Evolutionary conservation across 176 grass and related monocot species (phyloP), one percentile per base, ranked within the genome.

Genomic region (Tillandsia leiboldiana): DNA sequence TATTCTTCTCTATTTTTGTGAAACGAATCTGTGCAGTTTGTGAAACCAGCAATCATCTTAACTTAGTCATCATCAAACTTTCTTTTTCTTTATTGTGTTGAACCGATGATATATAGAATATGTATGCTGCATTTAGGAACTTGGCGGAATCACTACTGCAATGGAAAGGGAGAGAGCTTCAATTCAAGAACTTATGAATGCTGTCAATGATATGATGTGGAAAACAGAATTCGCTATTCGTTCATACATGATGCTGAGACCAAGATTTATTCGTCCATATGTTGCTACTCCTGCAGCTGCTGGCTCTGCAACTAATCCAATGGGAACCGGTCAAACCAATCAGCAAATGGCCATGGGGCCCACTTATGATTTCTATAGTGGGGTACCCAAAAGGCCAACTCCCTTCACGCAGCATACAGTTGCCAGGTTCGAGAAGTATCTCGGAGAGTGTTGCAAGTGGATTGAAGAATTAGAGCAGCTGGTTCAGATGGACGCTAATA

Each of bases 381-480:
- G 71, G 56, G 51, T 79, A 77, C 79, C 86, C 48, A 90, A 72
- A 73, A 70, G 86, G 51, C 88, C 92, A 62, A 92, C 88, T 68
- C 51, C 62, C 53, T 96, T 92, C 72, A 68, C 83, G 81, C 80
- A 87, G 53, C 73, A 79, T 33, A 83, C 68, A 63, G 68, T 85
- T 74, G 79, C 80, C n/a, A 81, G 74, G 70, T 92, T 96, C 49
- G 83, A 92, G 76, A 87, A 81, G 29, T 82, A 77, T 26, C 68
- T 90, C 56, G 77, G 67, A 48, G 71, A 90, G 71, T 96, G 85
- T 33, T 82, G 72, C 69, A 91, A 80, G 73, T 83, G 65, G 83
- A 72, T 87, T 53, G 67, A 78, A 75, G 81, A 96, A 79, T 64
- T 96, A 49, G 83, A 96, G 80, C 83, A 96, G 57, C 74, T 92